Conservation (phyloP, 768 basidiomycete genomes). For the Pleurotus sapidus region DNA sequence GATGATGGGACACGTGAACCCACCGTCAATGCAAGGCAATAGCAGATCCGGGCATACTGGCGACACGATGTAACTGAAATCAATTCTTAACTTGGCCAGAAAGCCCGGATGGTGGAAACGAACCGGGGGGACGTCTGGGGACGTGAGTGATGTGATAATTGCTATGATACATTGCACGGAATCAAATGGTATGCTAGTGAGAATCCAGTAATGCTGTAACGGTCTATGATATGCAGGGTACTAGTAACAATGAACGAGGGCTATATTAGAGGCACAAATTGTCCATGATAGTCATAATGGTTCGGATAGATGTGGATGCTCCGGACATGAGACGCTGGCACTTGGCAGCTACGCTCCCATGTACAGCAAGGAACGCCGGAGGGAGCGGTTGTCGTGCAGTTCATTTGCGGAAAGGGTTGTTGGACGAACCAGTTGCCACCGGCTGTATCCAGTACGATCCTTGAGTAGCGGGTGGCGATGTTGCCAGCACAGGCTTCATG, state of each 20-base stretch:
- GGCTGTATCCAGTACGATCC: constrained; percentile 42
- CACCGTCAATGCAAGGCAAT: neutral
- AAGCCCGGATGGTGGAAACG: neutral
- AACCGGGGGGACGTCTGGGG: too few species aligned
- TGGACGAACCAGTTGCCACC: constrained; percentile 40
- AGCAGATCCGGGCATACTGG: constrained; percentile 2
- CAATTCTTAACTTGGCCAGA: neutral
- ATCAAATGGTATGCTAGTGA: neutral
- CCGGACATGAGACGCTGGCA: constrained; percentile 1
- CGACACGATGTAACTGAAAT: too few species aligned
- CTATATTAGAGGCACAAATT: constrained; percentile 3
- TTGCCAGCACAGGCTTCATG: constrained; percentile 31
- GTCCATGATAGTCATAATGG: constrained; percentile 6
- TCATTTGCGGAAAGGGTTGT: constrained; percentile 54
- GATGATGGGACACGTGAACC: constrained; percentile 5
- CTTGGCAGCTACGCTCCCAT: neutral
- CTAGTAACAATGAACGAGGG: neutral
- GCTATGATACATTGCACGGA: neutral
- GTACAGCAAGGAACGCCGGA: neutral
- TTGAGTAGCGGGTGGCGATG: constrained; percentile 23
- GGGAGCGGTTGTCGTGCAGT: constrained; percentile 2
- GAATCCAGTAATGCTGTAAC: constrained; percentile 3
- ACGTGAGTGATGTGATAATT: neutral
- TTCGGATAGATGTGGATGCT: constrained; percentile 7
- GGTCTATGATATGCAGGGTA: constrained; percentile 6